Evolutionary conservation across 2,329 filamentous ascomycete genomes (phyloP).

Genomic region (Sarocladium kiliense): DNA sequence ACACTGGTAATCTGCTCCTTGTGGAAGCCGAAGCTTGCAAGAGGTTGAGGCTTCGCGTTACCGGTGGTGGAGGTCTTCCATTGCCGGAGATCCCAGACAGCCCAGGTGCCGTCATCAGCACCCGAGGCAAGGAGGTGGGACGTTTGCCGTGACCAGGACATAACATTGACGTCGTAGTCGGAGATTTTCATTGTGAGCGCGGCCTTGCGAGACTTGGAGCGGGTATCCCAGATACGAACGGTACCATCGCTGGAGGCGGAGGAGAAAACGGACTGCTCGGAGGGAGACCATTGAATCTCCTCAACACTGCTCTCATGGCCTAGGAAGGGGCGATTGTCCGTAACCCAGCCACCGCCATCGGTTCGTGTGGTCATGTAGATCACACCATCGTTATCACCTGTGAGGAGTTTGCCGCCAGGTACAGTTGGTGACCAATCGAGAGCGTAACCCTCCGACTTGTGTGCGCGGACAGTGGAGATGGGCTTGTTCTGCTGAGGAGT

Average conservation of each 20-base stretch:
- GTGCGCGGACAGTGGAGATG: slow-evolving; percentile 78
- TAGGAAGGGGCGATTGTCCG: slow-evolving; percentile 75
- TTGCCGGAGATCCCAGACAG: slow-evolving; percentile 90
- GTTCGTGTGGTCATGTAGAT: slow-evolving; percentile 86
- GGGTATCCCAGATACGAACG: slow-evolving; percentile 91
- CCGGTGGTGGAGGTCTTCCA: slow-evolving; percentile 59
- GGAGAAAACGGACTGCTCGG: slow-evolving; percentile 87
- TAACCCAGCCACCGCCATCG: slow-evolving; percentile 84
- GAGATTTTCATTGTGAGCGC: slow-evolving; percentile 83
- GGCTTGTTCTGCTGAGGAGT: slow-evolving; percentile 84
- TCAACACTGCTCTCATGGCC: slow-evolving; percentile 85
- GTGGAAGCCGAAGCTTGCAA: slow-evolving; percentile 94
- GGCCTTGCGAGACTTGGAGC: slow-evolving; percentile 83
- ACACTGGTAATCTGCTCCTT: slow-evolving; percentile 93
- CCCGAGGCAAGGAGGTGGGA: slow-evolving; percentile 87
- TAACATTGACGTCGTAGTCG: slow-evolving; percentile 85
- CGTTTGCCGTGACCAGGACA: slow-evolving; percentile 89
- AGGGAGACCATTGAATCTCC: slow-evolving; percentile 95
- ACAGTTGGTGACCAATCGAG: slow-evolving; percentile 87
- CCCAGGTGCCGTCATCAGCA: slow-evolving; percentile 90
- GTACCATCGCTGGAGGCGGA: slow-evolving; percentile 92
- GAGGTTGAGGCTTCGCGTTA: slow-evolving; percentile 62
- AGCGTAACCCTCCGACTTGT: slow-evolving; percentile 91
- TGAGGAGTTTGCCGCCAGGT: slow-evolving; percentile 78
- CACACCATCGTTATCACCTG: slow-evolving; percentile 83